These are phyloP conservation scores for Gregarina niphandrodes DNA, from an alignment of 169 alveolate species.

Conservation along the genomic window DNA sequence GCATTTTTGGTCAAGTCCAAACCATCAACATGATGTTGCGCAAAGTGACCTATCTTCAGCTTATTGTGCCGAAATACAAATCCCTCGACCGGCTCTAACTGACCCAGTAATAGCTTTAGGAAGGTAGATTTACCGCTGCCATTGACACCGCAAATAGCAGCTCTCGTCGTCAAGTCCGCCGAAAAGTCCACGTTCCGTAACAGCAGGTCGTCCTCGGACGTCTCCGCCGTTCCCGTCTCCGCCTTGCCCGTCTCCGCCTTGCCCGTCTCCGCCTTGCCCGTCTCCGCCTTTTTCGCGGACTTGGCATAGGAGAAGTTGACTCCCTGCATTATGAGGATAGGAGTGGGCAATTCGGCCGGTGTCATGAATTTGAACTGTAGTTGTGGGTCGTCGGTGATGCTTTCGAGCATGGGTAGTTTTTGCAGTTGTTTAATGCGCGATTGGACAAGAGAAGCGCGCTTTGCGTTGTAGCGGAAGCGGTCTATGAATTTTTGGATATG, in stretches of 20 bases:
- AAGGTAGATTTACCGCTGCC: constrained; percentile 92
- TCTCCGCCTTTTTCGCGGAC: no score
- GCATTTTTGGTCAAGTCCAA: constrained; percentile 73
- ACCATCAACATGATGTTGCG: constrained; percentile 80
- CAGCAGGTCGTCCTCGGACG: no score
- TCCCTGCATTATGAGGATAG: constrained; percentile 16
- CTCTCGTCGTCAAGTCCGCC: constrained; percentile 43
- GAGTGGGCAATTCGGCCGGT: constrained; percentile 21
- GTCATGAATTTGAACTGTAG: constrained; percentile 67
- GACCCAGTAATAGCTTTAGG: constrained; percentile 60
- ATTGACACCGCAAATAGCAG: constrained; percentile 83
- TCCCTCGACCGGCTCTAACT: constrained; percentile 56
- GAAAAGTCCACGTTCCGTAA: no score
- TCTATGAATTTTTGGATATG: constrained; percentile 80
- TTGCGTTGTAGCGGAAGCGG: constrained; percentile 68
- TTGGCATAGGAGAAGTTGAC: constrained; percentile 26
- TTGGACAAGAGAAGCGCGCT: constrained; percentile 55
- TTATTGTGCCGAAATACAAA: constrained; percentile 59
- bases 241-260: no score
- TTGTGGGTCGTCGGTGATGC: constrained; percentile 75
- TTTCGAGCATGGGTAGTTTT: constrained; percentile 71
- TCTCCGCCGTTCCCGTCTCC: no score
- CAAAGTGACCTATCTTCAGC: constrained; percentile 68
- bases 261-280: no score
- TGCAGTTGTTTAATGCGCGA: constrained; percentile 70